Conservation (phyloP, 176 grass and related monocot species). For the Lolium rigidum region DNA sequence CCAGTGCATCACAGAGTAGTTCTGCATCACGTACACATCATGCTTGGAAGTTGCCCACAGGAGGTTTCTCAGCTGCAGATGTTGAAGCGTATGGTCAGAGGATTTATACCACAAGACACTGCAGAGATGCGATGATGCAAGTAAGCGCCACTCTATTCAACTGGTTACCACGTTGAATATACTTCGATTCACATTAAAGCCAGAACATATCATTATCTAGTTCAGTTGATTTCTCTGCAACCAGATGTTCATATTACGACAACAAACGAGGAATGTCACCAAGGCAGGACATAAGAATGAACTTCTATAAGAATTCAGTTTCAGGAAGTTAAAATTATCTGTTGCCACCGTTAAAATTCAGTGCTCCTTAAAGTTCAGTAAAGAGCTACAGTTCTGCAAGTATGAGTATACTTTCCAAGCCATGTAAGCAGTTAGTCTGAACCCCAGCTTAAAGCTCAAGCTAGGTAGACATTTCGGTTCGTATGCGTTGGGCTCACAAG, state of each 20-base stretch:
- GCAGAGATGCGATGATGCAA: slow-evolving; percentile 20
- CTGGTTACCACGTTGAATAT: neutral
- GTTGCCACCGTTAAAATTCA: neutral
- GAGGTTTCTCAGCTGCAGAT: slow-evolving; percentile 43
- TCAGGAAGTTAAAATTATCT: neutral
- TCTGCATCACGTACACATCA: slow-evolving; percentile 44
- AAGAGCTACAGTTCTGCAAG: neutral
- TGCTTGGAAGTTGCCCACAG: too few species aligned
- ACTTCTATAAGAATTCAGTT: neutral
- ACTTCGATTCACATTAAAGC: neutral
- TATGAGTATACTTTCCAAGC: neutral
- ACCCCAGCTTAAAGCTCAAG: neutral
- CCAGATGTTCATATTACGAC: neutral
- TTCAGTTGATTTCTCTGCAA: neutral
- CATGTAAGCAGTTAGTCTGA: neutral
- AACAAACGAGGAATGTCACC: neutral
- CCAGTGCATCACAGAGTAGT: slow-evolving; percentile 88
- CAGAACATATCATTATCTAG: neutral
- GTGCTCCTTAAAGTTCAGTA: neutral
- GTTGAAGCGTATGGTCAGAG: neutral
- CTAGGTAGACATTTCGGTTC: neutral
- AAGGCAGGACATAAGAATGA: neutral
- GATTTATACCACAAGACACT: neutral
- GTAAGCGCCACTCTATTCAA: neutral
- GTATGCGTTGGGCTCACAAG: neutral